A percentile compares a stretch with the other conserved stretches of the same genome.
phyloP scores from a whole-genome alignment of 495 filamentous ascomycete species.

The Tuber microsphaerosporum region DNA sequence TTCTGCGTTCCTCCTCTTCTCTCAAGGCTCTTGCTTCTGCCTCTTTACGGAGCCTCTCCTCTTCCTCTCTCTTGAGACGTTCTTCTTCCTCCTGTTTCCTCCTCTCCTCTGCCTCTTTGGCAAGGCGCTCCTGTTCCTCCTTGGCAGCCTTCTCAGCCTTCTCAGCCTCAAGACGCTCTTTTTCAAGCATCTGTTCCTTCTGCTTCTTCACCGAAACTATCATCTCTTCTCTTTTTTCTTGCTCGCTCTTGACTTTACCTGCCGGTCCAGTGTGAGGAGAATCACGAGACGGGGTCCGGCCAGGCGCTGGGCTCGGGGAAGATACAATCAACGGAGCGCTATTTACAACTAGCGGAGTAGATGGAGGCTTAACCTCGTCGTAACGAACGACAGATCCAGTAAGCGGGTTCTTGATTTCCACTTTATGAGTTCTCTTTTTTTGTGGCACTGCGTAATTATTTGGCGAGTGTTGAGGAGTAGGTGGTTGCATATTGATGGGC shows the following conservation, averaged over 20 bases:
- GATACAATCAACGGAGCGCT: conserved; percentile 57
- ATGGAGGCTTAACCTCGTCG: conserved; percentile 16
- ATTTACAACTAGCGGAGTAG: conserved; percentile 43
- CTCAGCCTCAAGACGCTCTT: conserved; percentile 42
- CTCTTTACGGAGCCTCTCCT: conserved; percentile 45
- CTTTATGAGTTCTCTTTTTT: not conserved
- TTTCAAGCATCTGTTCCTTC: conserved; percentile 45
- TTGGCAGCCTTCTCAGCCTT: conserved; percentile 46
- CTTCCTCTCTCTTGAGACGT: conserved; percentile 47
- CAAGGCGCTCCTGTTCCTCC: conserved; percentile 44
- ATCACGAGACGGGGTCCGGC: conserved; percentile 52
- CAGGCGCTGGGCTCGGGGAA: conserved; percentile 59
- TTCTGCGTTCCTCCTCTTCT: conserved; percentile 42
- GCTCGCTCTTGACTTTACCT: conserved; percentile 59
- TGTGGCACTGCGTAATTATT: not conserved
- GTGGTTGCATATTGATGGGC: conserved; percentile 20
- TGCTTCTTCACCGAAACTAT: conserved; percentile 47
- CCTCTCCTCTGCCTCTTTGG: conserved; percentile 44
- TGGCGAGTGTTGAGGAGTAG: conserved; percentile 9
- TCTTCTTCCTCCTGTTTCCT: conserved; percentile 49
- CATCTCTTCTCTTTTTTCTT: conserved; percentile 55
- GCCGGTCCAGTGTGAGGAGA: conserved; percentile 51
- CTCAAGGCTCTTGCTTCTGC: conserved; percentile 47
- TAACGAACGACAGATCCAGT: conserved; percentile 11
- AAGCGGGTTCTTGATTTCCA: conserved; percentile 29